Percentiles rank a stretch among this genome's conserved stretches.
phyloP scores from a whole-genome alignment of 148 eudicot genomes.

The Talinum fruticosum region DNA sequence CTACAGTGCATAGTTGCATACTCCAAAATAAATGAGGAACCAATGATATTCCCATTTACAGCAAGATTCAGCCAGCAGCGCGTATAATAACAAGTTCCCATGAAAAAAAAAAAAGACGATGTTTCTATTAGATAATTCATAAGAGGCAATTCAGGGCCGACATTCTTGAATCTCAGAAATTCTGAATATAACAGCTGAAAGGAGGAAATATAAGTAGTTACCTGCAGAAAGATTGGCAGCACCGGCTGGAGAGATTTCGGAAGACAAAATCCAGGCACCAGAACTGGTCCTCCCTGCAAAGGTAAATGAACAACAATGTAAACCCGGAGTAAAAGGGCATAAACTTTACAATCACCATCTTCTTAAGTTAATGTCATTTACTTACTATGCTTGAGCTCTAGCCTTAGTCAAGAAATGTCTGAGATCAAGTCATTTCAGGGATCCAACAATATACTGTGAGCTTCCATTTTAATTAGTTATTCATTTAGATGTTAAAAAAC shows the following conservation, averaged over 20 bases:
- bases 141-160: background rate
- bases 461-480: background rate
- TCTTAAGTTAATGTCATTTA: background rate
- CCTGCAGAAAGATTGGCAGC: slow-evolving; percentile 96
- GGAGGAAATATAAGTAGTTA: slow-evolving; percentile 23
- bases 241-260: slow-evolving; percentile 95
- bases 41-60: background rate
- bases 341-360: background rate
- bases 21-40: background rate
- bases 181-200: background rate
- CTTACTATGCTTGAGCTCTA: background rate
- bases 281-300: slow-evolving; percentile 77
- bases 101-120: background rate
- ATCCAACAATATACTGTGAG: background rate
- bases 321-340: background rate
- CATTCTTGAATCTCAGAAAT: background rate
- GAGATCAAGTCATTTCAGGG: background rate
- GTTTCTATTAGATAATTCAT: background rate
- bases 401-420: background rate
- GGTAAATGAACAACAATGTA: background rate
- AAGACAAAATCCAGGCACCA: slow-evolving; percentile 92
- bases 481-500: background rate
- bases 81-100: background rate
- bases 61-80: background rate
- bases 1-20: too few species aligned